A percentile compares a stretch with the other conserved stretches of the same genome.
Evolutionary conservation across 139 green algal species (phyloP).

Genomic region (Chlamydomonas sp.): DNA sequence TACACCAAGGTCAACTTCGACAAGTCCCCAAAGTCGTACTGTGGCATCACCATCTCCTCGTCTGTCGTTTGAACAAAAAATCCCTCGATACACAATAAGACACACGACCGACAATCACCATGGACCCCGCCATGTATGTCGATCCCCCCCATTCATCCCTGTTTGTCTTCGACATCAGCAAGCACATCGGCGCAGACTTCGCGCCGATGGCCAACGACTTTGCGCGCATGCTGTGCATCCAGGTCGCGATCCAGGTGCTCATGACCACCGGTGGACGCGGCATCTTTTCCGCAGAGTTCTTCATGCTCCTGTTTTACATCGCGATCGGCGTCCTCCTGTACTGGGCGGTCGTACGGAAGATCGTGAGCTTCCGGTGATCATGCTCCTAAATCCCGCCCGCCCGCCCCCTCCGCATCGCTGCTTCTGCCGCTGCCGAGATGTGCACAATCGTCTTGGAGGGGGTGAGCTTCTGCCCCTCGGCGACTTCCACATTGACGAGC

Average conservation of each 20-base stretch:
- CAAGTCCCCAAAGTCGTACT: neutral
- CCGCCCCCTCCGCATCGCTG: too few relatives aligned
- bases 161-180: neutral
- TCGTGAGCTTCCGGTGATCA: neutral
- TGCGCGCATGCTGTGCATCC: constrained; percentile 4
- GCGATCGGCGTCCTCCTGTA: constrained; percentile 3
- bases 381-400: too few relatives aligned
- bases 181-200: neutral
- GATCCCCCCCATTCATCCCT: too few relatives aligned
- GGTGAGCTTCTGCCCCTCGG: too few relatives aligned
- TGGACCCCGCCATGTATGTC: too few relatives aligned
- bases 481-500: too few relatives aligned
- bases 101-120: too few relatives aligned
- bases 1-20: constrained; percentile 17
- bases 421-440: too few relatives aligned
- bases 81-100: too few relatives aligned
- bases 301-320: constrained; percentile 8
- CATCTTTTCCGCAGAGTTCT: neutral
- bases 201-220: constrained; percentile 8
- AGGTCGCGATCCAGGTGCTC: constrained; percentile 7
- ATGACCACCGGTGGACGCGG: neutral
- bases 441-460: too few relatives aligned
- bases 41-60: constrained; percentile 22
- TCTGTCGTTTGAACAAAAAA: constrained; percentile 15
- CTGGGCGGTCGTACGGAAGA: neutral